Evolutionary conservation across 2,329 filamentous ascomycete species (phyloP).

Genomic region (Emergomyces pasteurianus): DNA sequence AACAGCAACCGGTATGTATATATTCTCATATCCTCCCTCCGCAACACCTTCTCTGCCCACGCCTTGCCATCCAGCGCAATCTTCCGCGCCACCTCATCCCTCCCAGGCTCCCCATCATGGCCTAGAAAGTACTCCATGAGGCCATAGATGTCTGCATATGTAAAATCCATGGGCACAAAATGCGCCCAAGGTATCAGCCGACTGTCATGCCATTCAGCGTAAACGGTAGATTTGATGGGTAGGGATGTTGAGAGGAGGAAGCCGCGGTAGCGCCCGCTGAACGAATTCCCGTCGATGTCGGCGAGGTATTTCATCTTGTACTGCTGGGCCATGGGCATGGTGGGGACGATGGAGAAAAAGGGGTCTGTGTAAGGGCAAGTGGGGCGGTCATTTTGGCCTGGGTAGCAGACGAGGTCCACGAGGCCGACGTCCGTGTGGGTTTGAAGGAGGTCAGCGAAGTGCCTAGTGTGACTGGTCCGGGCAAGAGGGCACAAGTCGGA

Average conservation of each 20-base stretch:
- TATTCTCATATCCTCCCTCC: conserved; percentile 62
- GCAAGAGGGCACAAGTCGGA: conserved; percentile 33
- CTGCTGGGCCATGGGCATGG: conserved; percentile 24
- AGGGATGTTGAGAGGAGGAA: conserved; percentile 59
- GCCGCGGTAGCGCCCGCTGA: conserved; percentile 55
- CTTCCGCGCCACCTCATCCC: conserved; percentile 47
- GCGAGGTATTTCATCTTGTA: conserved; percentile 54
- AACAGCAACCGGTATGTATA: conserved; percentile 55
- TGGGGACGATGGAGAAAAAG: conserved; percentile 24
- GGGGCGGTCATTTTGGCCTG: conserved; percentile 18
- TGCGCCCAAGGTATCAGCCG: conserved; percentile 66
- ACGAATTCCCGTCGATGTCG: conserved; percentile 65
- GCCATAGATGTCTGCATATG: conserved; percentile 58
- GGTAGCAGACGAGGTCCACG: conserved; percentile 35
- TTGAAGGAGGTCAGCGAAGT: conserved; percentile 30
- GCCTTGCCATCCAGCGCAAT: conserved; percentile 55
- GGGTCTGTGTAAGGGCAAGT: conserved; percentile 37
- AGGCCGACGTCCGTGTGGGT: conserved; percentile 32
- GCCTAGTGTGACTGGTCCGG: conserved; percentile 17
- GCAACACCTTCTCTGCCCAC: conserved; percentile 57
- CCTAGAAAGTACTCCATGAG: conserved; percentile 66
- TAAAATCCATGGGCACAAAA: conserved; percentile 68
- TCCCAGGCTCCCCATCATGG: conserved; percentile 29
- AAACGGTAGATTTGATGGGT: conserved; percentile 67
- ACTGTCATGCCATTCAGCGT: conserved; percentile 69